Evolutionary conservation across 2,329 filamentous ascomycete genomes (phyloP).

Genomic region (Westerdykella sp.): DNA sequence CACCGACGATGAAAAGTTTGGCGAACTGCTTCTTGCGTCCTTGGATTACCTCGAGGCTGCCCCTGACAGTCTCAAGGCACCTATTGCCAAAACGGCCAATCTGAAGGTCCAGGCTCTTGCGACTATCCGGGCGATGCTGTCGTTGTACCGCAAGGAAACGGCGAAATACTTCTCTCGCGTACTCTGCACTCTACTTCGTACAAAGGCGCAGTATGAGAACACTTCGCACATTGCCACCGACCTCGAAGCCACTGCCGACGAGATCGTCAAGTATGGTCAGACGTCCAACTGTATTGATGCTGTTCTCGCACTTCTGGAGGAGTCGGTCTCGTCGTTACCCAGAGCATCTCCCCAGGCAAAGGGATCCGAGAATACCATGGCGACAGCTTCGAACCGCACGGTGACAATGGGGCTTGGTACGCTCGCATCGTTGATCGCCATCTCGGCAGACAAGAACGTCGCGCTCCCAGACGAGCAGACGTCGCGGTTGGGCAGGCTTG

Average conservation of each 20-base stretch:
- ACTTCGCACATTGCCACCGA: constrained; percentile 67
- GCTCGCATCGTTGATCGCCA: constrained; percentile 33
- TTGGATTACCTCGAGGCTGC: constrained; percentile 67
- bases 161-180: constrained; percentile 61
- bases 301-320: constrained; percentile 35
- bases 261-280: constrained; percentile 62
- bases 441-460: constrained; percentile 28
- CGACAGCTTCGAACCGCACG: constrained; percentile 23
- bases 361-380: constrained; percentile 23
- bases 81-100: constrained; percentile 62
- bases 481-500: constrained; percentile 34
- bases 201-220: constrained; percentile 61
- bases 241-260: constrained; percentile 65
- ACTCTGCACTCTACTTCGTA: constrained; percentile 60
- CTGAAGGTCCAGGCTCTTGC: constrained; percentile 68
- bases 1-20: constrained; percentile 64
- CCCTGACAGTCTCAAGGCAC: constrained; percentile 39
- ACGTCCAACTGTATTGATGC: constrained; percentile 47
- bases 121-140: constrained; percentile 66
- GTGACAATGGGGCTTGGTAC: constrained; percentile 38
- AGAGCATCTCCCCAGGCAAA: constrained; percentile 25
- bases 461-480: constrained; percentile 30
- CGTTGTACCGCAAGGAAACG: constrained; percentile 60
- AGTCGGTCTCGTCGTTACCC: constrained; percentile 17
- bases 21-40: constrained; percentile 59